Evolutionary conservation across 2,329 filamentous ascomycete species (phyloP).

Genomic region (Aspergillus pseudonomiae): DNA sequence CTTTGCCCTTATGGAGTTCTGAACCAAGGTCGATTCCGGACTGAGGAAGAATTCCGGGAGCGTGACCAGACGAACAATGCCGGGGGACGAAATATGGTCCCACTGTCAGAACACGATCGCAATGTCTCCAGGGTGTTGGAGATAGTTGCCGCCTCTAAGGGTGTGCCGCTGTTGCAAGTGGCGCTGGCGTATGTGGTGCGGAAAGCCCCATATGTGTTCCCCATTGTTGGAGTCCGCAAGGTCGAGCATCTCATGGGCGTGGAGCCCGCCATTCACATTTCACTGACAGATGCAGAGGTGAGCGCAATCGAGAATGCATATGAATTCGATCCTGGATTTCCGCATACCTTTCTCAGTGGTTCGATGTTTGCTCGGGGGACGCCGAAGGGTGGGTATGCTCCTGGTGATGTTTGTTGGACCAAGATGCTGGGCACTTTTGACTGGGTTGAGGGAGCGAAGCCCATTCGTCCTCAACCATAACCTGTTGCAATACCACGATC

Average conservation of each 20-base stretch:
- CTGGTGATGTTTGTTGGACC: not conserved
- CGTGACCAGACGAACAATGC: constrained; percentile 25
- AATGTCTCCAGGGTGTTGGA: constrained; percentile 17
- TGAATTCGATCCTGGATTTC: constrained; percentile 61
- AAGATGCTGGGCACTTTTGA: not conserved
- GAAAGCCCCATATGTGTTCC: constrained; percentile 56
- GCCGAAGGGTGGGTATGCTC: not conserved
- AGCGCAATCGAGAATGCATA: constrained; percentile 55
- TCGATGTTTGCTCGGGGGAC: not conserved
- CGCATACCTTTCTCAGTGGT: constrained; percentile 25
- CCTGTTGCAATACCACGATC: no score
- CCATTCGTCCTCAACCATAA: no score
- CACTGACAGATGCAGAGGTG: constrained; percentile 56
- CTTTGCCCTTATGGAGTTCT: constrained; percentile 57
- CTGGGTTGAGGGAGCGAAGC: not conserved
- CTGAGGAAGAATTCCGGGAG: constrained; percentile 33
- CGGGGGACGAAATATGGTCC: constrained; percentile 22
- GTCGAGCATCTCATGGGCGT: constrained; percentile 56
- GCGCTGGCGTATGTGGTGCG: constrained; percentile 56
- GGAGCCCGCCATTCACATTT: constrained; percentile 55
- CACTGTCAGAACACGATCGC: constrained; percentile 14
- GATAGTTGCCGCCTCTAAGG: not conserved
- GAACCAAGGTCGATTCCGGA: constrained; percentile 43
- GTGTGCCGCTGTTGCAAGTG: constrained; percentile 14
- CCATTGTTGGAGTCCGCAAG: constrained; percentile 55